These are phyloP conservation scores for Magnaporthales sp. DNA, from an alignment of 2,329 filamentous ascomycete genomes.

Conservation along the genomic window DNA sequence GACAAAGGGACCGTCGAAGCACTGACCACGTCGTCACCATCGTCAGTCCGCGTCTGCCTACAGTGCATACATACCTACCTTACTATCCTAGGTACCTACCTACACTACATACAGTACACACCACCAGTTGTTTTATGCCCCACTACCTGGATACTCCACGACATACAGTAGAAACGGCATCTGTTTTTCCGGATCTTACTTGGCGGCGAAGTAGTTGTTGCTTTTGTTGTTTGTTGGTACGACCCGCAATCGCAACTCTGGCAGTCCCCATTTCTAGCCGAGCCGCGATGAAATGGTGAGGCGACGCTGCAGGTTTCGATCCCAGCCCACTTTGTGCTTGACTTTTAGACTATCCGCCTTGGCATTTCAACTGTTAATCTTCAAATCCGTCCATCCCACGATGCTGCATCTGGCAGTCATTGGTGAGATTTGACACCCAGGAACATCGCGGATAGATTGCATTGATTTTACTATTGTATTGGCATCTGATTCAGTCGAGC, in stretches of 20 bases:
- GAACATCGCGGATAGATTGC: not conserved
- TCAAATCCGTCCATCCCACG: not conserved
- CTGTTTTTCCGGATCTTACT: not conserved
- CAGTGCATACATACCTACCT: not conserved
- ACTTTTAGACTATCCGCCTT: not conserved
- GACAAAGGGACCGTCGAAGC: not conserved
- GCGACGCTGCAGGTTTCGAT: not conserved
- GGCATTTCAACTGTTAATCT: not conserved
- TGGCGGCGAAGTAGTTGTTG: not conserved
- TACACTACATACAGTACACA: too few species aligned
- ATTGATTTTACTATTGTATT: slow-evolving; percentile 1
- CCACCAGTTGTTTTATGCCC: too few species aligned
- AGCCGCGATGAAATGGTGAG: not conserved
- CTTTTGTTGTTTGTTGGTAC: not conserved
- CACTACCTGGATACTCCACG: not conserved
- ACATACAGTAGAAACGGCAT: not conserved
- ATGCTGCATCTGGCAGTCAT: not conserved
- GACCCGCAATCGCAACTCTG: not conserved
- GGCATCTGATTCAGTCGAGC: not conserved
- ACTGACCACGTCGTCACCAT: not conserved
- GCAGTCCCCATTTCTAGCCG: not conserved
- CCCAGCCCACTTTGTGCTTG: not conserved
- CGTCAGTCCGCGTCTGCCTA: not conserved
- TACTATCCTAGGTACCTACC: too few species aligned
- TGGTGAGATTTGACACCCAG: not conserved